Evolutionary conservation across 2,329 filamentous ascomycete species (phyloP), one percentile per base, ranked within the genome.

Genomic region (Sporothrix phasma): DNA sequence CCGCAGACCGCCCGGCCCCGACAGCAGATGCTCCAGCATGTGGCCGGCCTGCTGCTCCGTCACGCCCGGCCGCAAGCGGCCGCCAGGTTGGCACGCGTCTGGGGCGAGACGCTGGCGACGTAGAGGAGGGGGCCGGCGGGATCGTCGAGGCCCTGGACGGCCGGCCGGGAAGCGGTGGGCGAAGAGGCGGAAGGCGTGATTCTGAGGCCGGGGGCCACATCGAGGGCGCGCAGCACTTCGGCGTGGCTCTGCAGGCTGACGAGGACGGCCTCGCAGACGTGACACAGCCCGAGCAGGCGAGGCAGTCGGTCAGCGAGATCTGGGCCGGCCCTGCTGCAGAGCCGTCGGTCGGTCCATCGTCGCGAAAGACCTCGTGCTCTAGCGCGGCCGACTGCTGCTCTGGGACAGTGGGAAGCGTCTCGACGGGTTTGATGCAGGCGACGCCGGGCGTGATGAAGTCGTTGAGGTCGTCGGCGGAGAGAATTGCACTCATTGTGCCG

Each of bases 381-480:
- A 79, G 75, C 19, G 58, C 24, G 26, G 66, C 68, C 46, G 73
- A 74, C 26, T 34, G 51, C 19, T 22, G 51, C 13, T 83, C 75
- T 39, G 83, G 77, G 68, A 83, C 80, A 59, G 81, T 76, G 2
- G 94, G 93, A 15, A 99, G 84, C 2, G 91, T 95, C 76, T 99
- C 94, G 73, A 99, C 83, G 31, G 94, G 94, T 73, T 99, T 97
- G 76, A 99, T 97, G 78, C 94, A 99, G 67, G 94, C 94, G 72
- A 99, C 92, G 67, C 93, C 92, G 15, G 94, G 94, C 64, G 90
- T 94, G 74, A 99, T 99, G 79, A 99, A 99, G 81, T 99, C 94
- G 80, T 99, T 99, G 67, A 99, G 82, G 75, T 97, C 92, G 79
- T 99, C 93, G 72, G 89, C 88, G 64, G 92, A 97, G 71, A 99